Conservation (phyloP, 1,139 yeast genomes). For the Keqinozyma sinolaborantium region DNA sequence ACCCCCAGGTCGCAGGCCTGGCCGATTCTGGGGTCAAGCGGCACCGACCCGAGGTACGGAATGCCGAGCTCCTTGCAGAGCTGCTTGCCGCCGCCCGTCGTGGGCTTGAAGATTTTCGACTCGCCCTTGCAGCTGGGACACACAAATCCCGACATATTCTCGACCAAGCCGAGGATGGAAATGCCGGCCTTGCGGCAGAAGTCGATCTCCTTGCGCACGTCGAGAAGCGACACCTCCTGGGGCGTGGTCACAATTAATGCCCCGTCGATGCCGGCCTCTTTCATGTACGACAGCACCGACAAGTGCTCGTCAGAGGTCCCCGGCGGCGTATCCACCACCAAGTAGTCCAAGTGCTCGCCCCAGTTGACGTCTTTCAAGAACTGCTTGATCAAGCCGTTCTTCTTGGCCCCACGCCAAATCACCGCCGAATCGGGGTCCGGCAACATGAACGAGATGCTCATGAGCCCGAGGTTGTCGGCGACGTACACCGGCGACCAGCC, state of each 20-base stretch:
- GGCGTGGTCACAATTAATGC: constrained; percentile 96
- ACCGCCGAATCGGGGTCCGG: constrained; percentile 93
- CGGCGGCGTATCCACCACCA: constrained; percentile 96
- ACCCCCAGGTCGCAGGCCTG: constrained; percentile 86
- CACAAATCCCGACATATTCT: constrained; percentile 97
- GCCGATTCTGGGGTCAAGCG: constrained; percentile 94
- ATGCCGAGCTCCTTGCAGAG: constrained; percentile 76
- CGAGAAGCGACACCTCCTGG: constrained; percentile 92
- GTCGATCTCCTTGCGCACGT: constrained; percentile 93
- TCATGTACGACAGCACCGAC: constrained; percentile 81
- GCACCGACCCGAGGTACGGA: constrained; percentile 86
- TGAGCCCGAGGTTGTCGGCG: constrained; percentile 89
- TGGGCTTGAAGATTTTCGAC: constrained; percentile 86
- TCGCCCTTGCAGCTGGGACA: constrained; percentile 93
- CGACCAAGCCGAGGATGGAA: constrained; percentile 83
- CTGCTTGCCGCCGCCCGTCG: constrained; percentile 93
- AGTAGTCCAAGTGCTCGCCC: constrained; percentile 82
- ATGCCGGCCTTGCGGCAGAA: constrained; percentile 91
- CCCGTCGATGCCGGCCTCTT: constrained; percentile 91
- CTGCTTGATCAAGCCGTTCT: constrained; percentile 89
- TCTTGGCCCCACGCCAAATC: constrained; percentile 96
- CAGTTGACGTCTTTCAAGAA: constrained; percentile 94
- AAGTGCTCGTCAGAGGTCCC: constrained; percentile 98
- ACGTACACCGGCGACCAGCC: constrained; percentile 98
- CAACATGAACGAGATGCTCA: constrained; percentile 94